Percentiles rank a stretch among this genome's conserved stretches.
phyloP scores from a whole-genome alignment of 306 rosid genomes.

The Sindora glabra region DNA sequence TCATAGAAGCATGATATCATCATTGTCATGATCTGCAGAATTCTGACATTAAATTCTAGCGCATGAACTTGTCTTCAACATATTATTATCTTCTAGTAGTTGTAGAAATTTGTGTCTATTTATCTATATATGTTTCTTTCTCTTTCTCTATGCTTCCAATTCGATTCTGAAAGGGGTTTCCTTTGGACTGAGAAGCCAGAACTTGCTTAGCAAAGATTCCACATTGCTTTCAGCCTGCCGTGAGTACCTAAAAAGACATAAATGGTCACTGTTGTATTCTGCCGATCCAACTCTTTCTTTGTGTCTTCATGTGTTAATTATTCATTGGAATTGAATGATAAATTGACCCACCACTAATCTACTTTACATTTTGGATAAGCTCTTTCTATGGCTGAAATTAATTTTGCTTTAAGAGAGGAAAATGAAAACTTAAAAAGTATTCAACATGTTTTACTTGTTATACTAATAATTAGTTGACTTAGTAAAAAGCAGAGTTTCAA shows the following conservation, averaged over 20 bases:
- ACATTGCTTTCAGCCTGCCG: conserved; percentile 24
- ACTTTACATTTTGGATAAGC: no score
- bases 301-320: conserved; percentile 7
- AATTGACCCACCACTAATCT: no score
- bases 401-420: no score
- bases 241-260: conserved; percentile 18
- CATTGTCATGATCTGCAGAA: conserved; percentile 6
- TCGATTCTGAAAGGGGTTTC: conserved; percentile 13
- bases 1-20: no score
- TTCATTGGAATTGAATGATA: neutral
- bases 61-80: conserved; percentile 17
- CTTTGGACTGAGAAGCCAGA: neutral
- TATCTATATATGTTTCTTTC: conserved; percentile 10
- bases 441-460: no score
- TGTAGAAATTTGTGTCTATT: neutral
- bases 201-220: conserved; percentile 1
- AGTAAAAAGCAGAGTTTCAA: no score
- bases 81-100: conserved; percentile 8
- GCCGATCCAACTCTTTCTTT: conserved; percentile 19
- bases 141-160: conserved; percentile 18
- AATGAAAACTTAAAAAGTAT: no score
- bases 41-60: conserved; percentile 19
- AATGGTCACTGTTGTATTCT: conserved; percentile 23
- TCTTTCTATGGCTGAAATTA: no score
- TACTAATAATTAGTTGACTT: no score